A percentile compares a stretch with the other conserved stretches of the same genome.
Evolutionary conservation across 768 basidiomycete genomes (phyloP).

Genomic region (Artomyces pyxidatus): DNA sequence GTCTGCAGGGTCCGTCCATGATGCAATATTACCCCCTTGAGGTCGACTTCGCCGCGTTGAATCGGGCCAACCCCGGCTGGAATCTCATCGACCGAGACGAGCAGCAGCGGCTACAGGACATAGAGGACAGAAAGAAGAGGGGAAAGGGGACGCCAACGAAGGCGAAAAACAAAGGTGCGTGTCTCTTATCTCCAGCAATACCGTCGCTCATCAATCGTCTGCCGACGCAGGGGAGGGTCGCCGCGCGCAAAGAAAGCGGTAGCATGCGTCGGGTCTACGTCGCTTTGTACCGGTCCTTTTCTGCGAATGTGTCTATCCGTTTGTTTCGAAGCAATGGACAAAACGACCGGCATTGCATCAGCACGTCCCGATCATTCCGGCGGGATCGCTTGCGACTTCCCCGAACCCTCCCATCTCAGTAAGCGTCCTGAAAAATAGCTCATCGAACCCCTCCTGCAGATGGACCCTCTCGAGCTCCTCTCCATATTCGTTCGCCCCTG

Average conservation of each 20-base stretch:
- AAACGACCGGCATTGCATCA: too few species aligned
- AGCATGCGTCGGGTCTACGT: not conserved
- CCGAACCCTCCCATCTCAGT: constrained; percentile 39
- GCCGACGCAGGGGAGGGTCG: constrained; percentile 41
- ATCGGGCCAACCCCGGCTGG: constrained; percentile 21
- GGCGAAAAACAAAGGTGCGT: constrained; percentile 58
- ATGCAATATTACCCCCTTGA: constrained; percentile 68
- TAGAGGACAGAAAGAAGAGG: constrained; percentile 59
- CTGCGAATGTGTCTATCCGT: too few species aligned
- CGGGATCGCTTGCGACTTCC: not conserved
- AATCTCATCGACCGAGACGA: constrained; percentile 59
- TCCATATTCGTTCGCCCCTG: constrained; percentile 21
- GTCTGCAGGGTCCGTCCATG: constrained; percentile 83
- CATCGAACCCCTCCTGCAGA: constrained; percentile 54
- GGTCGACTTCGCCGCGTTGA: constrained; percentile 47
- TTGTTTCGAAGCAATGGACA: too few species aligned
- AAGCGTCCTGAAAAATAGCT: constrained; percentile 55
- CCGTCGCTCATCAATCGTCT: not conserved
- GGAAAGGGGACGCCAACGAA: constrained; percentile 83
- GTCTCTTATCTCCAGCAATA: not conserved
- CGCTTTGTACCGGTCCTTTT: not conserved
- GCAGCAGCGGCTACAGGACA: constrained; percentile 58
- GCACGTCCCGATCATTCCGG: constrained; percentile 2
- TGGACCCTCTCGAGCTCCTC: constrained; percentile 41
- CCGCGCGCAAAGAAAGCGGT: constrained; percentile 38